A percentile compares a stretch with the other conserved stretches of the same genome.
Conservation (phyloP, 2,329 filamentous ascomycete species). For the Ceratocystis destructans region DNA sequence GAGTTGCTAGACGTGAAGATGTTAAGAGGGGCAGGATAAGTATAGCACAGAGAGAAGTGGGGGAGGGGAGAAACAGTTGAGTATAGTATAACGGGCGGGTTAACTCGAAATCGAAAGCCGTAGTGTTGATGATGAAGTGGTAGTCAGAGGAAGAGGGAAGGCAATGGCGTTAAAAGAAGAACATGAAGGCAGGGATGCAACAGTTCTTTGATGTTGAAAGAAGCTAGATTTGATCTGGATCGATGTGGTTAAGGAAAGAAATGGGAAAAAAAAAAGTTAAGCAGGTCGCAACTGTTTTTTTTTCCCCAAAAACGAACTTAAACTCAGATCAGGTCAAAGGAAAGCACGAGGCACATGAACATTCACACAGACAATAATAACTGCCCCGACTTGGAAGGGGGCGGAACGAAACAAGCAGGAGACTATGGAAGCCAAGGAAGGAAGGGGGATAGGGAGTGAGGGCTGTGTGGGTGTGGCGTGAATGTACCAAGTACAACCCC, state of each 20-base stretch:
- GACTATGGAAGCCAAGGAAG: conserved; percentile 5
- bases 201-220: neutral
- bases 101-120: conserved; percentile 1
- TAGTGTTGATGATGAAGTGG: neutral
- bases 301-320: neutral
- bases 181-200: neutral
- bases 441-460: conserved; percentile 1
- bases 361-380: conserved; percentile 13
- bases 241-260: conserved; percentile 1
- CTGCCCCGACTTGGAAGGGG: conserved; percentile 13
- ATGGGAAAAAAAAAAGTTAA: conserved; percentile 5
- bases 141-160: neutral
- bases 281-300: conserved; percentile 6
- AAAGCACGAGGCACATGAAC: conserved; percentile 4
- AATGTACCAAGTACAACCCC: conserved; percentile 12
- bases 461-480: conserved; percentile 13
- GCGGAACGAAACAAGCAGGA: conserved; percentile 10
- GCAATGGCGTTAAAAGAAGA: neutral
- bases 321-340: conserved; percentile 9
- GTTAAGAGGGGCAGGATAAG: neutral
- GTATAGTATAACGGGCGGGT: conserved; percentile 5
- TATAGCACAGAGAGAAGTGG: conserved; percentile 16
- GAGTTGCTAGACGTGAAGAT: conserved; percentile 4
- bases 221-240: neutral
- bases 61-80: neutral